Evolutionary conservation across 129 eudicot species (phyloP), one percentile per base, ranked within the genome.

Genomic region (Tagetes patula): DNA sequence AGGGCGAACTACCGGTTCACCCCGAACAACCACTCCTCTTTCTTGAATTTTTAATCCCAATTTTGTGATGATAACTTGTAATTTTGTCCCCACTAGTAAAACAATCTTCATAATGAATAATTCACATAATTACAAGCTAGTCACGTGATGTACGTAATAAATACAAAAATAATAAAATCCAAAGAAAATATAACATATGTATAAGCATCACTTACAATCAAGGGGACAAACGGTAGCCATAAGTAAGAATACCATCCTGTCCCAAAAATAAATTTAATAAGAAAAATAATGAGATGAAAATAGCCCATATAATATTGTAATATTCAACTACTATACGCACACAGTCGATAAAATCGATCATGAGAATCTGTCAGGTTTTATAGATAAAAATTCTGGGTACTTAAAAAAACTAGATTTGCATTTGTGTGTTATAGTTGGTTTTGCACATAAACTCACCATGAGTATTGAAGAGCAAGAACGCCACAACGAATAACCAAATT

Each of bases 151-250:
- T n/a, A n/a, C n/a, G n/a, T n/a, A n/a, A n/a, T n/a, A 33, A 56
- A 33, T 7, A 36, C 9, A 61, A 36, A 49, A 56, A 6, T 55
- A 12, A 27, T 6, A 12, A 1, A 62, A 5, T 38, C 37, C 12
- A 36, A 32, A 4, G 3, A 33, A n/a, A 42, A 31, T 6, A 34
- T 20, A 33, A n/a, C n/a, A n/a, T n/a, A n/a, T 13, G 12, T 13
- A 33, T 31, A 84, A n/a, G n/a, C n/a, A n/a, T n/a, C n/a, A n/a
- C 96, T 84, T 73, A 88, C 96, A 63, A 88, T 14, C 32, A 88
- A 49, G 20, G 96, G 91, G 54, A 88, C 72, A 73, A 88, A 81
- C 64, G 96, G 86, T 7, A 88, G 79, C 91, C 91, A 86, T 40
- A 76, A 67, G 20, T 82, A 75, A 4, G 88, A 76, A 41, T 77